Percentiles rank a stretch among this genome's conserved stretches.
Evolutionary conservation across 2,329 filamentous ascomycete genomes (phyloP).

Genomic region (Phyllosticta citriasiana): DNA sequence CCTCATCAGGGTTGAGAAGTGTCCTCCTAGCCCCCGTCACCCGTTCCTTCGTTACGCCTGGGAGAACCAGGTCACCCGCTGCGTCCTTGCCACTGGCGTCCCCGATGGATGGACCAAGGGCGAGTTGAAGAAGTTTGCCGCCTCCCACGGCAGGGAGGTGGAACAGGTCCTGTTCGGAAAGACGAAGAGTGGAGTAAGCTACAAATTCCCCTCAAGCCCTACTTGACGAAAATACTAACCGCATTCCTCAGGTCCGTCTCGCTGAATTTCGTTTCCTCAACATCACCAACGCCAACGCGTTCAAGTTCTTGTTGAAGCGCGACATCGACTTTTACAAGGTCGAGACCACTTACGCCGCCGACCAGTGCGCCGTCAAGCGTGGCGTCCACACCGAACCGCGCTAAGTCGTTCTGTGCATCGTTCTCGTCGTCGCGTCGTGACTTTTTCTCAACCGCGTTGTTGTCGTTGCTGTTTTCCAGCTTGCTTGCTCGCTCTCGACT

Average conservation of each 20-base stretch:
- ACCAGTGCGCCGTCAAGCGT: slow-evolving; percentile 29
- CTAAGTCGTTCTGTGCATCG: no score
- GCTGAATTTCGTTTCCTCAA: slow-evolving; percentile 40
- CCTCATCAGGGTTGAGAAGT: slow-evolving; percentile 21
- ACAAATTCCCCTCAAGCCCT: no score
- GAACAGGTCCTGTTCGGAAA: slow-evolving; percentile 36
- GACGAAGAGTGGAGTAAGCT: slow-evolving; percentile 31
- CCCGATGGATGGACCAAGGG: slow-evolving; percentile 30
- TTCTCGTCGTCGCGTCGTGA: no score
- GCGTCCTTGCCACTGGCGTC: slow-evolving; percentile 34
- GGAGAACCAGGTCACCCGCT: slow-evolving; percentile 34
- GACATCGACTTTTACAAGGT: slow-evolving; percentile 38
- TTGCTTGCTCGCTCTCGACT: no score
- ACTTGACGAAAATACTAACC: slow-evolving; percentile 9
- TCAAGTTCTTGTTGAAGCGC: slow-evolving; percentile 30
- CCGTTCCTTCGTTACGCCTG: slow-evolving; percentile 32
- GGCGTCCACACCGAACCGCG: not conserved
- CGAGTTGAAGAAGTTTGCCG: slow-evolving; percentile 29
- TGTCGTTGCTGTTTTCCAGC: no score
- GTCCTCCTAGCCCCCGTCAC: slow-evolving; percentile 14
- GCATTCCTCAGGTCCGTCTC: slow-evolving; percentile 25
- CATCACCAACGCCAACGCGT: slow-evolving; percentile 36
- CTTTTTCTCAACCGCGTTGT: no score
- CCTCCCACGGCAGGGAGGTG: slow-evolving; percentile 27
- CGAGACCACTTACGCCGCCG: slow-evolving; percentile 31